A percentile compares a stretch with the other conserved stretches of the same genome.
These are phyloP conservation scores for Eutreptiella sp. DNA, from an alignment of 208 protist species.

Conservation along the genomic window DNA sequence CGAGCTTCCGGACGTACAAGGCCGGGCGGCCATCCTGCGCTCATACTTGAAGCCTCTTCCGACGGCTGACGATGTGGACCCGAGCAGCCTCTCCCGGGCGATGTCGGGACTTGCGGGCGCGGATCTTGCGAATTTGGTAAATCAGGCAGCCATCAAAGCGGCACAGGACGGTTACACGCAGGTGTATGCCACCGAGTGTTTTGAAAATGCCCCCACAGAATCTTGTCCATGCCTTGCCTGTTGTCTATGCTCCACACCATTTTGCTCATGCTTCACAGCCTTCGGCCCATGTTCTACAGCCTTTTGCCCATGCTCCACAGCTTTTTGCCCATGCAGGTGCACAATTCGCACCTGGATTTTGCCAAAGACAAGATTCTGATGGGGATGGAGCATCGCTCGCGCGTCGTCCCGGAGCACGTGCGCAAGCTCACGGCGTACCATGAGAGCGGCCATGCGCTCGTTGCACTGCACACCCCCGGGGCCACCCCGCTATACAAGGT, in stretches of 20 bases:
- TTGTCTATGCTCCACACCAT: too few species aligned
- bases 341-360: conserved; percentile 54
- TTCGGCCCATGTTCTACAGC: too few species aligned
- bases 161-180: too few species aligned
- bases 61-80: conserved; percentile 50
- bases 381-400: conserved; percentile 68
- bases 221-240: too few species aligned
- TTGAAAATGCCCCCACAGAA: too few species aligned
- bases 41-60: conserved; percentile 75
- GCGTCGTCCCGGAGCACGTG: conserved; percentile 47
- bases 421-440: conserved; percentile 72
- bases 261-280: too few species aligned
- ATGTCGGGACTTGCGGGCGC: conserved; percentile 83
- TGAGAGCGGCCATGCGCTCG: conserved; percentile 90
- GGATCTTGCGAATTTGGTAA: conserved; percentile 81
- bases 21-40: conserved; percentile 67
- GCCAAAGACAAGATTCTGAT: conserved; percentile 75
- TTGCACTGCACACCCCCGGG: conserved; percentile 78
- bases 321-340: too few species aligned
- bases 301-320: too few species aligned
- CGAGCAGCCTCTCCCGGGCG: conserved; percentile 47
- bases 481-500: conserved; percentile 86
- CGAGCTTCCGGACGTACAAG: conserved; percentile 80
- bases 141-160: conserved; percentile 76
- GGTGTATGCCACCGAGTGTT: too few species aligned